Evolutionary conservation across 345 rosid species (phyloP), one percentile per base, ranked within the genome.

Genomic region (Gossypium bickii): DNA sequence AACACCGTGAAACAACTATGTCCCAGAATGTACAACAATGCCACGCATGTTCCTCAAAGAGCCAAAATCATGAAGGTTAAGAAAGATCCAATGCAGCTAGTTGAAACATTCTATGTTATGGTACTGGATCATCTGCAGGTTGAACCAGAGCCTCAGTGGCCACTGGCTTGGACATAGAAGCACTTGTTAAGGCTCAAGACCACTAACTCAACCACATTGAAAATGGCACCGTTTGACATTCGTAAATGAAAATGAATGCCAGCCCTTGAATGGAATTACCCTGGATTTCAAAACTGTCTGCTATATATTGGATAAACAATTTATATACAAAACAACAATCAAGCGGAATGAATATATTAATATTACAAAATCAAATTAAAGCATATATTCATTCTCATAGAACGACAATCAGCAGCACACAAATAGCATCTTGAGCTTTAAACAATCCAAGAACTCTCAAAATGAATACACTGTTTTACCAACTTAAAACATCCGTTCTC

Each of bases 201-300:
- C 97, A 90, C 51, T 95, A 91, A n/a, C 88, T 93, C 17, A 86
- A 89, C 22, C 89, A 93, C 79, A 93, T 89, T 1, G 93, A 91
- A 76, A 87, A 92, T 11, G 94, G 86, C 3, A 93, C 89, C 0
- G 87, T 5, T 34, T 34, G 41, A 34, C 1, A 20, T 67, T 66
- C 56, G 48, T 67, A n/a, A 2, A 47, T 1, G 20, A 13, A 47
- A 67, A 12, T 22, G 10, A 24, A 47, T 67, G 22, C 12, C 20
- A 16, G 20, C 43, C 43, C 44, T 24, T 16, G 12, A 3, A 25
- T 48, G 58, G 55, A 41, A 25, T 16, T 49, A 13, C 18, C 22
- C 57, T 27, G 12, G 58, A 15, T 25, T 65, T 44, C 4, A 3
- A 44, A 43, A 44, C 55, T 20, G 22, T 47, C 22, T 13, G 52